Evolutionary conservation across 306 rosid genomes (phyloP).

Genomic region (Pyrus bretschneideri): DNA sequence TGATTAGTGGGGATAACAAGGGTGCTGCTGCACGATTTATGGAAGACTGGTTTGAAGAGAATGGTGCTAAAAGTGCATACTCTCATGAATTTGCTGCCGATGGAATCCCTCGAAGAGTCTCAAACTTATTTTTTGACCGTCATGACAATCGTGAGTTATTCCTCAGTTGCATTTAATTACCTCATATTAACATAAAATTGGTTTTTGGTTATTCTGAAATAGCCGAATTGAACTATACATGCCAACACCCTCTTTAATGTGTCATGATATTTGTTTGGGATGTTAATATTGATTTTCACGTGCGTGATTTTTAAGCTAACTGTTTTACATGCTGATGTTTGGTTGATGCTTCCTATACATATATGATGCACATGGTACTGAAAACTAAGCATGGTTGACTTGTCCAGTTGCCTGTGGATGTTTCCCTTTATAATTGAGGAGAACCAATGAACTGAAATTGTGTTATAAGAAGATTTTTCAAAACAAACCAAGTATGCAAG

Average conservation of each 20-base stretch:
- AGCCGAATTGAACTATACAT: background rate
- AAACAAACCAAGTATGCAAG: background rate
- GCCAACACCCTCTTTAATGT: background rate
- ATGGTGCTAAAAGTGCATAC: background rate
- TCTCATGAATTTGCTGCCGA: conserved; percentile 9
- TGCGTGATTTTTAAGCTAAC: background rate
- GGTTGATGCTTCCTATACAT: background rate
- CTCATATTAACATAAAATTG: background rate
- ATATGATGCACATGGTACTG: background rate
- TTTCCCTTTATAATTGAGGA: background rate
- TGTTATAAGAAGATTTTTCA: background rate
- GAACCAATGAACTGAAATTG: background rate
- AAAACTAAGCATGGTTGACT: background rate
- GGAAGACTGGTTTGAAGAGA: conserved; percentile 90
- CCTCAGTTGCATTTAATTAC: background rate
- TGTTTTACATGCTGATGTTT: background rate
- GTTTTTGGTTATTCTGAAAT: background rate
- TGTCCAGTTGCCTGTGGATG: background rate
- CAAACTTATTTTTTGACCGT: conserved; percentile 20
- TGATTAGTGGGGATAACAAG: conserved; percentile 91
- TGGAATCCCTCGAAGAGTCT: conserved; percentile 37
- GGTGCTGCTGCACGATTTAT: conserved; percentile 92
- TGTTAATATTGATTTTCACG: background rate
- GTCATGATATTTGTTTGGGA: background rate
- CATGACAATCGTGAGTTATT: conserved; percentile 28